phyloP scores from a whole-genome alignment of 2,329 filamentous ascomycete genomes.

The Stylonectria norvegica region DNA sequence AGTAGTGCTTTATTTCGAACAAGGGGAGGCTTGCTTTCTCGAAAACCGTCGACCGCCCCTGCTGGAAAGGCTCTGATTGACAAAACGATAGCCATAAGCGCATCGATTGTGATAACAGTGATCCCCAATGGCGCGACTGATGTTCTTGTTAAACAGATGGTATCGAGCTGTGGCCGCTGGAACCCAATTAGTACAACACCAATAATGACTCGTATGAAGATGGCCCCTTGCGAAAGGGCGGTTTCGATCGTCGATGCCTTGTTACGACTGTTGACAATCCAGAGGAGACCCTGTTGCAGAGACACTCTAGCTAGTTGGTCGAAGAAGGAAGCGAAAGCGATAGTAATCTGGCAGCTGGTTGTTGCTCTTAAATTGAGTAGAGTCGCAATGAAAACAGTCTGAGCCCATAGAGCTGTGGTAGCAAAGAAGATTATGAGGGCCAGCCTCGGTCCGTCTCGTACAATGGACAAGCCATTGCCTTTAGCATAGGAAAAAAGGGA shows the following conservation, averaged over 20 bases:
- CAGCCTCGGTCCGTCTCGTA: conserved; percentile 61
- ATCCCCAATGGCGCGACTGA: conserved; percentile 45
- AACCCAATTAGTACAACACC: conserved; percentile 55
- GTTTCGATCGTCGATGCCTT: conserved; percentile 34
- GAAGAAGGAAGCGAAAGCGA: conserved; percentile 52
- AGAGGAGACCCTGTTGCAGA: conserved; percentile 53
- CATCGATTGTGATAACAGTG: conserved; percentile 43
- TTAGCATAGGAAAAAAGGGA: conserved; percentile 46
- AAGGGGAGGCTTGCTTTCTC: conserved; percentile 23
- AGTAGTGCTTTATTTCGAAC: conserved; percentile 40
- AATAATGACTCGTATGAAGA: conserved; percentile 48
- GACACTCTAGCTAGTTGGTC: conserved; percentile 55
- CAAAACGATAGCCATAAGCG: conserved; percentile 41
- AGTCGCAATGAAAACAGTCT: conserved; percentile 49
- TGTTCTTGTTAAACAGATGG: conserved; percentile 50
- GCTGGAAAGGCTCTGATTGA: conserved; percentile 39
- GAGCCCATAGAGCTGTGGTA: conserved; percentile 51
- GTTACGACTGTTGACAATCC: conserved; percentile 43
- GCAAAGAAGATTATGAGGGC: conserved; percentile 56
- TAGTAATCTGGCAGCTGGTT: conserved; percentile 48
- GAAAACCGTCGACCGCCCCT: conserved; percentile 32
- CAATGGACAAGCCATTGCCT: conserved; percentile 46
- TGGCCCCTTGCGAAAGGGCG: conserved; percentile 43
- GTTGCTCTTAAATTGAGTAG: conserved; percentile 42
- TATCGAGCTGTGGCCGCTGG: conserved; percentile 49